A percentile compares a stretch with the other conserved stretches of the same genome.
These are phyloP conservation scores for Neonectria magnoliae DNA, from an alignment of 2,329 filamentous ascomycete genomes.

Conservation along the genomic window DNA sequence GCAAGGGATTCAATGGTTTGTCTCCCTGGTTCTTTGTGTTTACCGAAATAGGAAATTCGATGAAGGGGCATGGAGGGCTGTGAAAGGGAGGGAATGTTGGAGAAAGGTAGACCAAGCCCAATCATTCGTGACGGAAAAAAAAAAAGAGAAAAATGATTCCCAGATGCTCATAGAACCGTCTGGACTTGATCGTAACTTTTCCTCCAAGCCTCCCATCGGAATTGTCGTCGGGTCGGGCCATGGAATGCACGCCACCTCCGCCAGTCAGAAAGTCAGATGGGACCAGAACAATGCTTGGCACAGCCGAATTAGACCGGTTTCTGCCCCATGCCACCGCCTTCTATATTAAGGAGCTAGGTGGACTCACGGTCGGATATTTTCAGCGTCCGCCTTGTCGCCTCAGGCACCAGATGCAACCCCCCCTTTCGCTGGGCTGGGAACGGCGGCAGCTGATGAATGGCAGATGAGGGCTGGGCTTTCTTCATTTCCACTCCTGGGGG, in stretches of 20 bases:
- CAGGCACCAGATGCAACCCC: not conserved
- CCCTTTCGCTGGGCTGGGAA: constrained; percentile 6
- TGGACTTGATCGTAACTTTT: not conserved
- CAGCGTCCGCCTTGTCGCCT: not conserved
- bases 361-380: not conserved
- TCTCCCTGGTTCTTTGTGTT: not conserved
- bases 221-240: not conserved
- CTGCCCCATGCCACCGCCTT: not conserved
- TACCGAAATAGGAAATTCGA: not conserved
- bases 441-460: not conserved
- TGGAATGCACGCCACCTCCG: not conserved
- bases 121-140: not conserved
- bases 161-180: not conserved
- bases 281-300: not conserved
- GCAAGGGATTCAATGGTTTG: not conserved
- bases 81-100: not conserved
- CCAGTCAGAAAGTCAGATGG: not conserved
- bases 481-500: constrained; percentile 25
- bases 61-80: not conserved
- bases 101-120: not conserved
- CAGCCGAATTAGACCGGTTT: not conserved
- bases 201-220: not conserved
- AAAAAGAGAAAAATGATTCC: not conserved
- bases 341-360: not conserved
- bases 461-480: not conserved